Base-by-base conservation (phyloP, 2,329 filamentous ascomycete genomes). In the Tolypocladium album region DNA sequence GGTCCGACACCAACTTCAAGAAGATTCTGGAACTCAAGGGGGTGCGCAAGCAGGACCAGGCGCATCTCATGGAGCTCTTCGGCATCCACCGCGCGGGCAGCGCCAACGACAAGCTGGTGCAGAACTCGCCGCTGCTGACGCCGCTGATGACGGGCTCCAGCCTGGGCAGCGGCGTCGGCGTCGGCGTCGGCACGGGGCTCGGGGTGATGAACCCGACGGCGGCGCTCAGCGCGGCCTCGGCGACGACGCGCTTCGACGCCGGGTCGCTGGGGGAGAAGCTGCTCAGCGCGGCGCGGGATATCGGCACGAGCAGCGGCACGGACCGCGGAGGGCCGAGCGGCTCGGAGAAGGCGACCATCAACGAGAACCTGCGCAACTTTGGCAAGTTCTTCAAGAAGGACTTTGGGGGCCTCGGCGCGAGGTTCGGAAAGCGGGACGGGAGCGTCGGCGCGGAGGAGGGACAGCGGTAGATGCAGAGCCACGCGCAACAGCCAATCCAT, bases 11-110 rank as follows among this genome's bases (percentile, higher is more conserved):
- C 68, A 99, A 99, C 75, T 99, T 99, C 82, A 87, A 87, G 70
- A 97, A 97, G 76, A 89, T 99, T 61, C 85, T 99, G 55, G 94
- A 99, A 57, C 82, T 99, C 64, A 99, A 99, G 74, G 94, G 94
- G 55, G 88, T 99, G 61, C 84, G 88, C 63, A 93, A 92, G 70
- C 79, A 84, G 62, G 94, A 99, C 62, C 90, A 97, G 69, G 77
- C 82, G 3, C 85, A 90, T 63, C 85, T 97, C 2, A 76, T 96
- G 40, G 94, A 99, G 72, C 81, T 97, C 4, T 97, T 97, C 76
- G 75, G 75, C 52, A 80, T 87, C 58, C 90, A 96, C 70, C 86
- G 92, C 55, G 92, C 96, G 72, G 85, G 90, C 66, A 81, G 86
- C 78, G 83, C 53, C 45, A 86, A 90, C 65, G 86, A 87, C 38